These are phyloP conservation scores for Stipa capillata DNA, from an alignment of 176 grass and related monocot species.

Conservation along the genomic window DNA sequence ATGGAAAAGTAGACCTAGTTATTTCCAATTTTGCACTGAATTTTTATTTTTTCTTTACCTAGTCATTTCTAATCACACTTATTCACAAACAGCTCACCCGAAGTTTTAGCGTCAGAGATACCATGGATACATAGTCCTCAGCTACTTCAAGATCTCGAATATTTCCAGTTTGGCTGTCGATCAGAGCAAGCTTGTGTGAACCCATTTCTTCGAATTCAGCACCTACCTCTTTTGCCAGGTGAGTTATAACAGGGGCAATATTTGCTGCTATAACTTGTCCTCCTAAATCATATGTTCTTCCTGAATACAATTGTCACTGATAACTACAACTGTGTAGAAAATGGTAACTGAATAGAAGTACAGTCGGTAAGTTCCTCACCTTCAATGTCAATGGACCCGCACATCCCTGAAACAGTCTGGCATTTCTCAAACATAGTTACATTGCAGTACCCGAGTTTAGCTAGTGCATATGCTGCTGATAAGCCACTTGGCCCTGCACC, in stretches of 20 bases:
- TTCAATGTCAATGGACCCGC: conserved; percentile 58
- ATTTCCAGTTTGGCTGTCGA: conserved; percentile 50
- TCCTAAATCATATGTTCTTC: conserved; percentile 62
- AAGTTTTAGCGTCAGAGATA: conserved; percentile 58
- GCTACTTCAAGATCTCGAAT: conserved; percentile 64
- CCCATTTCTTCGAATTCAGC: conserved; percentile 76
- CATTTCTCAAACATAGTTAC: conserved; percentile 62
- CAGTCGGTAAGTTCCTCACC: conserved; percentile 17
- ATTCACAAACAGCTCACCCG: conserved; percentile 31
- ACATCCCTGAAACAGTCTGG: conserved; percentile 62
- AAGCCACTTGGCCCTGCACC: conserved; percentile 68
- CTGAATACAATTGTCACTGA: conserved; percentile 19
- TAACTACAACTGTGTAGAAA: not conserved
- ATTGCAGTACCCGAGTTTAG: conserved; percentile 61
- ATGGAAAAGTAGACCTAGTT: not conserved
- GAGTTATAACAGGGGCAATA: conserved; percentile 68
- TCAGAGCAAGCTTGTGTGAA: conserved; percentile 68
- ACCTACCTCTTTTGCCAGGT: conserved; percentile 64
- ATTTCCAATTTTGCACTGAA: not conserved
- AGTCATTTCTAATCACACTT: not conserved
- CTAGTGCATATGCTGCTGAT: conserved; percentile 56
- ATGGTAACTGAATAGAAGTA: not conserved
- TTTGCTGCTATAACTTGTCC: conserved; percentile 86
- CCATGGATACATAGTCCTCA: conserved; percentile 66
- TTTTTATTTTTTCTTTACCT: not conserved